Base-by-base conservation (phyloP, 1,284 basidiomycete species). In the Ustilago crameri region DNA sequence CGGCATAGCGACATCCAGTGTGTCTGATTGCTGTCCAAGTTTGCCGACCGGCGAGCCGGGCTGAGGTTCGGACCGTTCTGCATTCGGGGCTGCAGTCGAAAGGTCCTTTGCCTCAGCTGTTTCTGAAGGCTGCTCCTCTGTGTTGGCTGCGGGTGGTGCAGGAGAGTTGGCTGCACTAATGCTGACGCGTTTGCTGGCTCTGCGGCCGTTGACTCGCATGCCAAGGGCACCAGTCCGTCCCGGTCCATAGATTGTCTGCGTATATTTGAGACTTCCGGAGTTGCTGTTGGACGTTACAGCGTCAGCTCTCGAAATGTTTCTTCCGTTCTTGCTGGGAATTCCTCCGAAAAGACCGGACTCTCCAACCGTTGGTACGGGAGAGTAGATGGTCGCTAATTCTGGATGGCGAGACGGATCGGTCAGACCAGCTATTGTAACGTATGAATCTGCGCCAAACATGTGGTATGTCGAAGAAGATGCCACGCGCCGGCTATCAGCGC, bases 161-260 rank as follows among this genome's bases (percentile, higher is more conserved):
- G 50, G 52, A 9, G 57, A 40, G 45, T 46, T 51, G 8, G 45
- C 40, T 32, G 52, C 54, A 37, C 57, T 66, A 51, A 62, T 59
- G 32, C 62, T 74, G 41, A 65, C 61, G 9, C 65, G 50, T 40
- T 68, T 73, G 37, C 65, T 73, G 4, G 68, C 68, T 45, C 68
- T 50, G 27, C 68, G 57, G 8, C 74, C 70, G 37, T 59, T 55
- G 32, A 80, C 78, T 14, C 78, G 44, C 75, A 80, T 77, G 8
- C 78, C 78, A 22, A 80, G 48, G 4, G 73, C 69, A 17, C 75
- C 75, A 17, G 56, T 68, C 26, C 73, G 45, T 10, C 78, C 76
- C 2, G 76, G 60, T 1, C 76, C 76, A 38, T 76, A 76, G 53
- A 80, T 79, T 38, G 78, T 80, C 41, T 72, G 59, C 2, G 78